Conservation (phyloP, 2,329 filamentous ascomycete genomes). For the Emericellopsis cladophorae region DNA sequence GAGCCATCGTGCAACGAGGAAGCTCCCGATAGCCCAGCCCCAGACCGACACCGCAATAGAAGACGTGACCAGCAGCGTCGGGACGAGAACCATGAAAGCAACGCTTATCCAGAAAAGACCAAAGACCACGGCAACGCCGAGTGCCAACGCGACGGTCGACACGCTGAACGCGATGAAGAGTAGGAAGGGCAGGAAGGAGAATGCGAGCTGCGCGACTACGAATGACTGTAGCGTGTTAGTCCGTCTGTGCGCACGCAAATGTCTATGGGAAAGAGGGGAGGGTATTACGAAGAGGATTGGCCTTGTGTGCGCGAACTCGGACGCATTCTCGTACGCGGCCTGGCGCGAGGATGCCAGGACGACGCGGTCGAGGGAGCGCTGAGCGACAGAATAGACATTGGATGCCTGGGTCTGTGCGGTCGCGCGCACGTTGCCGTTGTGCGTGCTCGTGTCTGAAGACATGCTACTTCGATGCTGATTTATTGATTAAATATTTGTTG, state of each 20-base stretch:
- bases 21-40: slow-evolving; percentile 52
- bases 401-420: slow-evolving; percentile 19
- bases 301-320: slow-evolving; percentile 45
- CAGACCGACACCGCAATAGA: slow-evolving; percentile 52
- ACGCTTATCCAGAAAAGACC: slow-evolving; percentile 55
- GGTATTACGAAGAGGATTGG: slow-evolving; percentile 52
- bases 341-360: slow-evolving; percentile 50
- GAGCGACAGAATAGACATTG: slow-evolving; percentile 24
- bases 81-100: slow-evolving; percentile 54
- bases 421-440: slow-evolving; percentile 9
- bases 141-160: slow-evolving; percentile 47
- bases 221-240: slow-evolving; percentile 41
- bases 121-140: slow-evolving; percentile 51
- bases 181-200: slow-evolving; percentile 54
- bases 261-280: too few species aligned
- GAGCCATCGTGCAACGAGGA: slow-evolving; percentile 32
- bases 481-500: too few species aligned
- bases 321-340: slow-evolving; percentile 37
- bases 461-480: too few species aligned
- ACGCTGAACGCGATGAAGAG: slow-evolving; percentile 57
- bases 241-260: neutral
- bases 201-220: slow-evolving; percentile 47
- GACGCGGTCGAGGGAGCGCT: slow-evolving; percentile 32
- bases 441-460: too few species aligned
- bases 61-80: slow-evolving; percentile 54